Evolutionary conservation across 2,329 filamentous ascomycete species (phyloP), one percentile per base, ranked within the genome.

Genomic region (Lasiodiplodia sp.): DNA sequence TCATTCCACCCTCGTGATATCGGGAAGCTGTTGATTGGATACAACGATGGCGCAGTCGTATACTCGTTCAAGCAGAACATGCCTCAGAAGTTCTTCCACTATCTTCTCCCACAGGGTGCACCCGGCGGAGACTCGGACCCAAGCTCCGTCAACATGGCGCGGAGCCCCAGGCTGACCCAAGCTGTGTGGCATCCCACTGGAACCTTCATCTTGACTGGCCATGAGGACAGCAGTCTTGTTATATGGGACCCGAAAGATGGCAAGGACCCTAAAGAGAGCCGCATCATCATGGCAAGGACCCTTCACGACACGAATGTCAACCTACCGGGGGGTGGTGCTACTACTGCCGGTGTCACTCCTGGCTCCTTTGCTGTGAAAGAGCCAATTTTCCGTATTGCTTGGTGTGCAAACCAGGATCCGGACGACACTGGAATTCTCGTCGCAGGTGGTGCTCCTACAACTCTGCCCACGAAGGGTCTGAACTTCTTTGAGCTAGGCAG

Each of bases 21-120:
- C 72, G 96, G 96, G 4, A 94, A 93, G 75, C 84, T 99, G 31
- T 82, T 99, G 68, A 92, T 99, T 69, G 94, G 91, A n/a, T 99
- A 98, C 78, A 88, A 88, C 0, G 89, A 95, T 72, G 96, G 96
- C 16, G 94, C 92, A 6, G 93, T 93, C 57, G 87, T 96, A 70
- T 99, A 96, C 80, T 96, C 93, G 2, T 96, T 99, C 85, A 98
- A 99, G 82, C 92, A 96, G 78, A 94, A 94, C 75, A 86, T 90
- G 69, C 86, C 93, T 0, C 83, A 89, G 57, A 91, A 92, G 71
- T 96, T 89, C 80, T 94, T 97, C 74, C 87, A 94, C 72, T 98
- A 98, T 78, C 86, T 91, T 69, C 79, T 98, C 3, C 92, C 93
- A 0, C 85, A 87, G 12, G 93, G 94, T 18, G 94, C 95, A 4